phyloP scores from a whole-genome alignment of 2,329 filamentous ascomycete species.

The Sordariomycetes sp. region DNA sequence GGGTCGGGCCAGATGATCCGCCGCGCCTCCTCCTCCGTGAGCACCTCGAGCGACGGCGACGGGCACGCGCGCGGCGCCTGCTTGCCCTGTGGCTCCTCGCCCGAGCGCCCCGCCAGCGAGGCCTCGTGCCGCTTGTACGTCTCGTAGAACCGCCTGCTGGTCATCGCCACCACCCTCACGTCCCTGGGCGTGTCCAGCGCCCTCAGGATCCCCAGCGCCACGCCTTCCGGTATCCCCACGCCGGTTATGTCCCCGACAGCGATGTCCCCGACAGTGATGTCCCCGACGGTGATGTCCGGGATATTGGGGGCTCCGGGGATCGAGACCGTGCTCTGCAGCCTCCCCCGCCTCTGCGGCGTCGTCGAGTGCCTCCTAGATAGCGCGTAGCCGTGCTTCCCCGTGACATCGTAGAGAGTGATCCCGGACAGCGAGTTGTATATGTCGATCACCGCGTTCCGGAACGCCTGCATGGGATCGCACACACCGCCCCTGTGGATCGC shows the following conservation, averaged over 20 bases:
- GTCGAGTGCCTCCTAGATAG: conserved; percentile 26
- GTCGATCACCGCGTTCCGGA: conserved; percentile 35
- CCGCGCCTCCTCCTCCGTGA: conserved; percentile 3
- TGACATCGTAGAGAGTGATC: conserved; percentile 36
- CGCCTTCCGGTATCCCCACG: conserved; percentile 19
- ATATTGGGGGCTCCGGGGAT: not conserved
- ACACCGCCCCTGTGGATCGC: conserved; percentile 27
- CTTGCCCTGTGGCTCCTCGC: not conserved
- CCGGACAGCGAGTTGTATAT: conserved; percentile 40
- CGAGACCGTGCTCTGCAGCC: not conserved
- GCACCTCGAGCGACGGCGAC: conserved; percentile 4
- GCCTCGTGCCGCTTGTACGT: conserved; percentile 34
- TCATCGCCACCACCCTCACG: conserved; percentile 28
- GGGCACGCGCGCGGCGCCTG: conserved; percentile 8
- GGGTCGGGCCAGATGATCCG: conserved; percentile 1
- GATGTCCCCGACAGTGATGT: not conserved
- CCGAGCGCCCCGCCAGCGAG: conserved; percentile 11
- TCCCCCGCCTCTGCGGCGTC: conserved; percentile 22
- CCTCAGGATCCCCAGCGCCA: conserved; percentile 28
- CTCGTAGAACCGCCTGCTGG: conserved; percentile 29
- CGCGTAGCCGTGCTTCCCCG: conserved; percentile 37
- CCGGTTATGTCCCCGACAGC: not conserved
- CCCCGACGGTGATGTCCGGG: not conserved
- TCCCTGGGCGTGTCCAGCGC: conserved; percentile 28
- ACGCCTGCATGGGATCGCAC: conserved; percentile 37